Percentiles rank a stretch among this genome's conserved stretches.
Evolutionary conservation across 2,329 filamentous ascomycete genomes (phyloP).

Genomic region (Furcasterigmium sp.): DNA sequence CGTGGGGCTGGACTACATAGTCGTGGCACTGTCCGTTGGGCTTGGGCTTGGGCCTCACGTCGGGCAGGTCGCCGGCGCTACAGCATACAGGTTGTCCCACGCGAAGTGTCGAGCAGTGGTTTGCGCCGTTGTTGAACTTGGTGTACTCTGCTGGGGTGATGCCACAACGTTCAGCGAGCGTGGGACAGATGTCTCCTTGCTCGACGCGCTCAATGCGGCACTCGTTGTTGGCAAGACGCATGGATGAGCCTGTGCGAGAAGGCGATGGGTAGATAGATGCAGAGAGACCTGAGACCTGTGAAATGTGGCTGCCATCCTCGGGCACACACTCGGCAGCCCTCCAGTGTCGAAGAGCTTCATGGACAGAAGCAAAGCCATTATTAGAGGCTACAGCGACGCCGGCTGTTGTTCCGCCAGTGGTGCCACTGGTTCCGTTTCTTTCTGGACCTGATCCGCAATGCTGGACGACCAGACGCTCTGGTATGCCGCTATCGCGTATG

Average conservation of each 20-base stretch:
- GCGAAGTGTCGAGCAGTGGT: slow-evolving; percentile 21
- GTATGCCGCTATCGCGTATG: too few relatives aligned
- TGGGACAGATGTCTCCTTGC: slow-evolving; percentile 16
- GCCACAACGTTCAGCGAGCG: slow-evolving; percentile 18
- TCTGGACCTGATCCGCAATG: neutral
- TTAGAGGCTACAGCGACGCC: neutral
- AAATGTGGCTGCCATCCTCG: too few relatives aligned
- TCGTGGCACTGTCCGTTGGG: slow-evolving; percentile 27
- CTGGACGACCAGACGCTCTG: neutral
- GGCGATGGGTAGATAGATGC: too few relatives aligned
- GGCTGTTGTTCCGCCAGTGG: neutral
- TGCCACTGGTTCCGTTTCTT: too few relatives aligned
- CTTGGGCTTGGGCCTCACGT: slow-evolving; percentile 24
- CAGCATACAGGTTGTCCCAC: slow-evolving; percentile 29
- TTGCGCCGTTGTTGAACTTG: slow-evolving; percentile 16
- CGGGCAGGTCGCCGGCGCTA: slow-evolving; percentile 24
- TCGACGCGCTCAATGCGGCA: slow-evolving; percentile 6
- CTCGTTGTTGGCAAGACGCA: neutral
- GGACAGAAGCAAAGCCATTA: neutral
- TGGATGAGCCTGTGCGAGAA: neutral
- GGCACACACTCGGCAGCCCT: neutral
- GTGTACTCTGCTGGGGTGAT: slow-evolving; percentile 17
- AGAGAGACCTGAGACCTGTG: too few relatives aligned
- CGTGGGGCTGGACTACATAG: slow-evolving; percentile 12
- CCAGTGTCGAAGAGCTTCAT: neutral